Percentiles rank a stretch among this genome's conserved stretches.
Evolutionary conservation across 768 basidiomycete genomes (phyloP).

Genomic region (Serpula lacrymans): DNA sequence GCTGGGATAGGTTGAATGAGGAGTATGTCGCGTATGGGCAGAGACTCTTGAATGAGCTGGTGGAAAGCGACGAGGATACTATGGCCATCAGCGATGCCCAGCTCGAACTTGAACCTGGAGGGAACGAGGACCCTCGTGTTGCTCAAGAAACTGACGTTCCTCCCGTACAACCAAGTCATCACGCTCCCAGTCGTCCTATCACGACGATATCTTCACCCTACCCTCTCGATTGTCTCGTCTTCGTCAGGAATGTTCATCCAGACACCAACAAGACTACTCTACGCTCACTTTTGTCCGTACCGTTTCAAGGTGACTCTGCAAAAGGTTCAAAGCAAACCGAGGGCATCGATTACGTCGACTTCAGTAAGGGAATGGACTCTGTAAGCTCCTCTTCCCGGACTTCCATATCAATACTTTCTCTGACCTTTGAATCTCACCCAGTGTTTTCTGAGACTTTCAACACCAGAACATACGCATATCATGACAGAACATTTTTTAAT

Average conservation of each 20-base stretch:
- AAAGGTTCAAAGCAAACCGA: constrained; percentile 11
- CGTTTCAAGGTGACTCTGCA: constrained; percentile 26
- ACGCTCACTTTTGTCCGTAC: constrained; percentile 49
- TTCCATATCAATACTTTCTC: background rate
- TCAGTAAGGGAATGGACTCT: constrained; percentile 69
- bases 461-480: constrained; percentile 40
- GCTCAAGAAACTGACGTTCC: background rate
- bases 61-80: constrained; percentile 1
- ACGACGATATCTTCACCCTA: constrained; percentile 37
- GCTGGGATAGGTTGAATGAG: constrained; percentile 62
- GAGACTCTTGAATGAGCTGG: constrained; percentile 48
- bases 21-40: constrained; percentile 69
- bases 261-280: constrained; percentile 83
- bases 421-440: constrained; percentile 31
- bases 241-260: constrained; percentile 65
- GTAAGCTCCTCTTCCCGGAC: constrained; percentile 37
- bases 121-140: background rate
- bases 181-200: background rate
- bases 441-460: constrained; percentile 72
- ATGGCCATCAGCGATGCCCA: background rate
- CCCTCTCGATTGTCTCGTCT: constrained; percentile 66
- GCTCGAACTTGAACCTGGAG: background rate
- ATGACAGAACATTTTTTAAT: constrained; percentile 45
- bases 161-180: constrained; percentile 1
- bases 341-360: constrained; percentile 77